phyloP scores from a whole-genome alignment of 306 rosid species.

The Carpinus viminea region DNA sequence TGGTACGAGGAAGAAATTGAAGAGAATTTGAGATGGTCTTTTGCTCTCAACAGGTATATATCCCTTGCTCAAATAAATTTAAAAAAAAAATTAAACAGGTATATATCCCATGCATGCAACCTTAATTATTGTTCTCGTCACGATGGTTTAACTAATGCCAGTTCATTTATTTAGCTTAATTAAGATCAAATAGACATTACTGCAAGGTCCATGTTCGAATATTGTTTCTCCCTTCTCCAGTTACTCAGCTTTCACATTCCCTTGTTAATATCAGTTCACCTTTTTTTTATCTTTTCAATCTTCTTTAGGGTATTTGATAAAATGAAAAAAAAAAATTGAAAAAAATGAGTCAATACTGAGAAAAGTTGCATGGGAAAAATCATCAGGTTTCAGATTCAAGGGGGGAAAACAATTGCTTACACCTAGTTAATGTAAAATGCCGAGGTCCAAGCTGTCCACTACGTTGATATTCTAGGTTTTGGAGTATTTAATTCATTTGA shows the following conservation, averaged over 20 bases:
- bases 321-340: too few species aligned
- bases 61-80: too few species aligned
- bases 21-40: constrained; percentile 92
- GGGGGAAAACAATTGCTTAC: too few species aligned
- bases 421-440: too few species aligned
- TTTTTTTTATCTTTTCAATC: too few species aligned
- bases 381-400: too few species aligned
- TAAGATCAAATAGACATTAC: neutral
- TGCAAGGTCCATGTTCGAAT: neutral
- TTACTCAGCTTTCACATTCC: neutral
- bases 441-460: neutral
- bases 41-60: constrained; percentile 87
- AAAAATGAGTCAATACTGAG: too few species aligned
- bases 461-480: neutral
- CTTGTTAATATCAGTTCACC: neutral
- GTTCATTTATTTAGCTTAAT: neutral
- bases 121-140: neutral
- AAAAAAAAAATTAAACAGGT: too few species aligned
- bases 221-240: neutral
- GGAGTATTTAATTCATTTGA: neutral
- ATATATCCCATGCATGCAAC: neutral
- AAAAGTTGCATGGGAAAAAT: too few species aligned
- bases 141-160: neutral
- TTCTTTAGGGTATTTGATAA: too few species aligned
- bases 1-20: constrained; percentile 99